Evolutionary conservation across 768 basidiomycete species (phyloP), one percentile per base, ranked within the genome.

Genomic region (Sarcodon sp.): DNA sequence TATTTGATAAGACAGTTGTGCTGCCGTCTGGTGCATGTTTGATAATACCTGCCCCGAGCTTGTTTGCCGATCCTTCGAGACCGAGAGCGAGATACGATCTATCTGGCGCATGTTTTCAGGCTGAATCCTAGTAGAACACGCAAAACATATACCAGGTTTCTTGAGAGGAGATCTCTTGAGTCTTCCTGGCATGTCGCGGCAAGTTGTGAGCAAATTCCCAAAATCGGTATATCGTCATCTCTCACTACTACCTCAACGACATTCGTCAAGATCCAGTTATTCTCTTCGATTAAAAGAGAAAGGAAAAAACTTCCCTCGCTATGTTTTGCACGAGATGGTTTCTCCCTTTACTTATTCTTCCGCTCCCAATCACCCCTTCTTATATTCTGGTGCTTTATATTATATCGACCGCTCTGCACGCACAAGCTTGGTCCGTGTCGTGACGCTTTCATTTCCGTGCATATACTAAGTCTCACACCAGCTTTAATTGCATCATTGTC

Each of bases 61-160:
- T 99, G 69, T 99, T 99, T 39, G 96, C 96, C 13, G 90, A 93
- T 11, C 96, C 96, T 65, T 99, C 96, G 34, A 99, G 79, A 16
- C 96, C 96, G 15, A 99, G 77, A n/a, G 94, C 92, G 16, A 96
- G 66, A 59, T 80, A 78, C 12, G 83, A 72, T 45, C 71, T 72
- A 51, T 77, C 86, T 88, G 50, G n/a, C 21, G 27, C 12, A 13
- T 5, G 27, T 11, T 44, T 5, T 39, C 35, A 32, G 34, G 12
- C 8, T 11, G 11, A 11, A 41, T 27, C 1, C 13, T 10, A 3
- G n/a, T 18, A 4, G 32, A 4, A 45, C 18, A 44, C 7, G 43
- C 2, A 36, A 31, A 41, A 31, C 53, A 41, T 54, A 46, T 51
- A 64, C 64, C 55, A 15, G 56, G 65, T 36, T 50, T 35, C 39